A percentile compares a stretch with the other conserved stretches of the same genome.
Evolutionary conservation across 768 basidiomycete species (phyloP).

Genomic region (Postia placenta): DNA sequence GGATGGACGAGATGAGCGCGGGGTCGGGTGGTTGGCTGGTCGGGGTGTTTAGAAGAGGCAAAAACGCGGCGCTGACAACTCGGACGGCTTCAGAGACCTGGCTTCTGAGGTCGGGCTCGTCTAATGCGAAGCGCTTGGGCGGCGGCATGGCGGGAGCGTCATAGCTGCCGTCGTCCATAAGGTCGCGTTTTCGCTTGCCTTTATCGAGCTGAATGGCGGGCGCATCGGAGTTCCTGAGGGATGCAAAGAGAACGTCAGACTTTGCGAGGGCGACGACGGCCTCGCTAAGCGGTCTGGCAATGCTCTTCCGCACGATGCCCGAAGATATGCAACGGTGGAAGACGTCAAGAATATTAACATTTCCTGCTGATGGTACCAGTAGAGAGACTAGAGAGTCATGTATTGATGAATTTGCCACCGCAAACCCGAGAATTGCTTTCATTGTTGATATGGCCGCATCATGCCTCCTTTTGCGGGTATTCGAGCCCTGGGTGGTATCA

Average conservation of each 20-base stretch:
- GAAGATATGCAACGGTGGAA: conserved; percentile 43
- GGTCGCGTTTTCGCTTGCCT: conserved; percentile 73
- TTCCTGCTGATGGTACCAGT: conserved; percentile 38
- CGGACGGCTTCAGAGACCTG: conserved; percentile 59
- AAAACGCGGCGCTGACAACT: conserved; percentile 45
- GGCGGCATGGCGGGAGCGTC: conserved; percentile 10
- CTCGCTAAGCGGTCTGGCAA: conserved; percentile 53
- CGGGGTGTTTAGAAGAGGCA: conserved; percentile 24
- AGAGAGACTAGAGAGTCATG: conserved; percentile 46
- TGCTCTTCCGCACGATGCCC: conserved; percentile 43
- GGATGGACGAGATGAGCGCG: conserved; percentile 60
- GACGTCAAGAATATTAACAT: conserved; percentile 49
- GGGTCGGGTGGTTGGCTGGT: conserved; percentile 43
- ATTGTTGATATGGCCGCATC: conserved; percentile 62
- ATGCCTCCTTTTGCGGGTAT: conserved; percentile 32
- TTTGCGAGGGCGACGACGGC: conserved; percentile 59
- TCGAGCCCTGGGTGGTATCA: background rate
- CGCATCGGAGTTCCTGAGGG: conserved; percentile 57
- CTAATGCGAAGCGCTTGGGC: conserved; percentile 28
- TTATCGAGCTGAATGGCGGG: conserved; percentile 57
- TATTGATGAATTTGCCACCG: conserved; percentile 52
- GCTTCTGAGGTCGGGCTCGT: conserved; percentile 35
- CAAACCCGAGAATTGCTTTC: conserved; percentile 51
- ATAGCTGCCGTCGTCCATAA: conserved; percentile 30
- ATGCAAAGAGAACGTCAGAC: conserved; percentile 60